phyloP scores from a whole-genome alignment of 2,329 filamentous ascomycete genomes.

The Capronia americana region DNA sequence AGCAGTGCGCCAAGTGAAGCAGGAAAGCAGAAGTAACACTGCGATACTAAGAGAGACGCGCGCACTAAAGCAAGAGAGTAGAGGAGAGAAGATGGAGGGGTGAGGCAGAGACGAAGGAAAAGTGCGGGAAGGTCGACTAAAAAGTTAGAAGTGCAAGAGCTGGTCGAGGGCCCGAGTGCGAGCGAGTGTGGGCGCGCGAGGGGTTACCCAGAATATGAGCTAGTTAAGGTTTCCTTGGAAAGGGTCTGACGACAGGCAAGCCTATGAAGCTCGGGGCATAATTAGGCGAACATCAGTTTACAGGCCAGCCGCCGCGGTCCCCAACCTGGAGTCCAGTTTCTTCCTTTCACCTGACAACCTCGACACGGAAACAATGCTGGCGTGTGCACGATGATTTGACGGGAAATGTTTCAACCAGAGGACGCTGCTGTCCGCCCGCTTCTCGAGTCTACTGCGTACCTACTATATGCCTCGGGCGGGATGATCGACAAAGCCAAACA shows the following conservation, averaged over 20 bases:
- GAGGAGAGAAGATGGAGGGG: constrained; percentile 30
- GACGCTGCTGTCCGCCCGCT: neutral
- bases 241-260: constrained; percentile 2
- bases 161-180: constrained; percentile 4
- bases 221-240: constrained; percentile 13
- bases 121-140: constrained; percentile 31
- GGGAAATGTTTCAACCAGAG: constrained; percentile 1
- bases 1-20: constrained; percentile 37
- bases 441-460: neutral
- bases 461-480: neutral
- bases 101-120: constrained; percentile 36
- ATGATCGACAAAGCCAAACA: neutral
- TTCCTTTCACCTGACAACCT: neutral
- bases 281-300: constrained; percentile 2
- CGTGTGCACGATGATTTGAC: neutral
- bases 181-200: constrained; percentile 10
- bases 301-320: neutral
- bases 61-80: constrained; percentile 33
- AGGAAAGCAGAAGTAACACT: constrained; percentile 38
- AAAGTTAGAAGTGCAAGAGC: constrained; percentile 18
- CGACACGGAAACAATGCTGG: neutral
- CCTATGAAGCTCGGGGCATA: constrained; percentile 3
- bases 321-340: neutral
- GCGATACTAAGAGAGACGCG: constrained; percentile 38
- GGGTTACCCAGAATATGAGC: constrained; percentile 15